Percentiles rank a stretch among this genome's conserved stretches.
Evolutionary conservation across 345 rosid species (phyloP).

Genomic region (Lepidium aucheri): DNA sequence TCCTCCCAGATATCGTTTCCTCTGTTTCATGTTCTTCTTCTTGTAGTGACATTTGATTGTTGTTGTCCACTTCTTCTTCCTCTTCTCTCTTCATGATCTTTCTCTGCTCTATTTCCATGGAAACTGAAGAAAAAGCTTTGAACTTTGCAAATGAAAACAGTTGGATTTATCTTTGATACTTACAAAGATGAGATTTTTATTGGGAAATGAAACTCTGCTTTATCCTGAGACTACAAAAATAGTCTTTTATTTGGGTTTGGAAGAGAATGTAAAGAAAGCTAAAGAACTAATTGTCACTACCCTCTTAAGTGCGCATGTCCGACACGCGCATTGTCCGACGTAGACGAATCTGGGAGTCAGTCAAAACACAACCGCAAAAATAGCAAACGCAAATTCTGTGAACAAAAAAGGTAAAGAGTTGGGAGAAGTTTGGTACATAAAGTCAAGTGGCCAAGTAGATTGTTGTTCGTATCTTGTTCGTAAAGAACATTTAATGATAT

Average conservation of each 20-base stretch:
- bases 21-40: slow-evolving; percentile 24
- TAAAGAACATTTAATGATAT: not conserved
- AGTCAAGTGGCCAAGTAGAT: slow-evolving; percentile 24
- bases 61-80: not conserved
- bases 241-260: not conserved
- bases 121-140: not conserved
- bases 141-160: too few species aligned
- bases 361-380: slow-evolving; percentile 9
- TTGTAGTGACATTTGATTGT: slow-evolving; percentile 1
- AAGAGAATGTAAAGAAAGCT: not conserved
- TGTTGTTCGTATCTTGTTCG: slow-evolving; percentile 27
- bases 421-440: not conserved
- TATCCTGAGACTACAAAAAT: not conserved
- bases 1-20: slow-evolving; percentile 24
- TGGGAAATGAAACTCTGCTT: slow-evolving; percentile 2
- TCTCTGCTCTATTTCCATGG: slow-evolving; percentile 26
- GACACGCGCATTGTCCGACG: slow-evolving; percentile 25
- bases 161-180: not conserved
- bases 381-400: slow-evolving; percentile 14
- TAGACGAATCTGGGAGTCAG: not conserved
- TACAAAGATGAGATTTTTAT: not conserved
- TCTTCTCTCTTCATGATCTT: slow-evolving; percentile 15
- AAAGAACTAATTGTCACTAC: not conserved
- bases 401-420: slow-evolving; percentile 2
- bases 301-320: slow-evolving; percentile 26